phyloP scores from a whole-genome alignment of 73 alveolate genomes.

The Symbiodinium pilosum region DNA sequence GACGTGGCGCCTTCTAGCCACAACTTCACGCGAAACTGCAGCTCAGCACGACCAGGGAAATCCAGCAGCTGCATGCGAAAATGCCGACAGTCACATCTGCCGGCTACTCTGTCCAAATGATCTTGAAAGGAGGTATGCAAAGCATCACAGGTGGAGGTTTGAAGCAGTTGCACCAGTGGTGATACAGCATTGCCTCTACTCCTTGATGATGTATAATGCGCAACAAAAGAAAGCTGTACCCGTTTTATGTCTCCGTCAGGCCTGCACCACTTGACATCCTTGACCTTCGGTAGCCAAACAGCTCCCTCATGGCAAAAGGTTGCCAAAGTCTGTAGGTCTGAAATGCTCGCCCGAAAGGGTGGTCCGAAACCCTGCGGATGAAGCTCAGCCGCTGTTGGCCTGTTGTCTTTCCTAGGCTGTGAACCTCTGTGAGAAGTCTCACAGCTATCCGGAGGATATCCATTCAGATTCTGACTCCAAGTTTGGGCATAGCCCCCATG shows the following conservation, averaged over 20 bases:
- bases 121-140: conserved; percentile 72
- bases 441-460: not conserved
- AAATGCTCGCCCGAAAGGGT: conserved; percentile 65
- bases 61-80: conserved; percentile 79
- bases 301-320: conserved; percentile 69
- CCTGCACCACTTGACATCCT: conserved; percentile 89
- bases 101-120: conserved; percentile 60
- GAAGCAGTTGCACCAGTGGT: conserved; percentile 32
- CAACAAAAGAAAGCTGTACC: conserved; percentile 38
- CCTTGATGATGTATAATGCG: conserved; percentile 70
- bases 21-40: conserved; percentile 83
- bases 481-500: not conserved
- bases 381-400: conserved; percentile 84
- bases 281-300: conserved; percentile 67
- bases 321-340: conserved; percentile 73
- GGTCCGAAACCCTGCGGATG: conserved; percentile 77
- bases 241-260: conserved; percentile 47
- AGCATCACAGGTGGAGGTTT: conserved; percentile 79
- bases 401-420: conserved; percentile 5
- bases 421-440: not conserved
- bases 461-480: not conserved
- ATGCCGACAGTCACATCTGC: conserved; percentile 71
- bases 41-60: conserved; percentile 44
- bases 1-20: conserved; percentile 45
- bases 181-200: conserved; percentile 33